Conservation (phyloP, 345 rosid genomes). For the Gossypium longicalyx region DNA sequence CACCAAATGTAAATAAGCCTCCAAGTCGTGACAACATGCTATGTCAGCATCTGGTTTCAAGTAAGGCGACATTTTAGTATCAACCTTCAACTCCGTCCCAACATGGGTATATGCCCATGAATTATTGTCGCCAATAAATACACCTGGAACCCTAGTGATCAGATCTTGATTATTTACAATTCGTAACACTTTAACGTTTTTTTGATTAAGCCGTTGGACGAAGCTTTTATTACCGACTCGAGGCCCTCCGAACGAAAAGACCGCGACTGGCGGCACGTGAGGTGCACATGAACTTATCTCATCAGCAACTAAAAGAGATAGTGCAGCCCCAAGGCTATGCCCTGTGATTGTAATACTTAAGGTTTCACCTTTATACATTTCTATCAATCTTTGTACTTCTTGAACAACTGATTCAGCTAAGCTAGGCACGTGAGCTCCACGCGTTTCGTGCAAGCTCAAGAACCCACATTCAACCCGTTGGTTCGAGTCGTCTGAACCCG, state of each 20-base stretch:
- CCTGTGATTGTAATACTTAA: conserved; percentile 85
- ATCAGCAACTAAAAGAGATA: conserved; percentile 68
- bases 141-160: conserved; percentile 76
- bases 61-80: conserved; percentile 70
- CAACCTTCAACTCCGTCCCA: conserved; percentile 57
- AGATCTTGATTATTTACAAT: conserved; percentile 82
- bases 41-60: conserved; percentile 58
- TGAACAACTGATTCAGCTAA: conserved; percentile 45
- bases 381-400: conserved; percentile 49
- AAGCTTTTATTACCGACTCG: conserved; percentile 73
- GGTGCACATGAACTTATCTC: conserved; percentile 50
- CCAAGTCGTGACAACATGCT: conserved; percentile 83
- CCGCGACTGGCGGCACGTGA: conserved; percentile 53
- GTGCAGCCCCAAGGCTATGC: conserved; percentile 91
- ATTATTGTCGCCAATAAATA: conserved; percentile 38
- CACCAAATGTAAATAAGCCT: conserved; percentile 74
- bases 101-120: conserved; percentile 70
- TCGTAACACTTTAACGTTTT: conserved; percentile 59
- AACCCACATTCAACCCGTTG: conserved; percentile 87
- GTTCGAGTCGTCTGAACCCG: conserved; percentile 20
- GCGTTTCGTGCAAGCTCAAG: conserved; percentile 59
- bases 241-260: conserved; percentile 90
- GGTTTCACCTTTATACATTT: conserved; percentile 59
- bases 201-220: conserved; percentile 32
- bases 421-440: conserved; percentile 48